Evolutionary conservation across 805 yeast species (phyloP).

Genomic region (Suhomyces sp.): DNA sequence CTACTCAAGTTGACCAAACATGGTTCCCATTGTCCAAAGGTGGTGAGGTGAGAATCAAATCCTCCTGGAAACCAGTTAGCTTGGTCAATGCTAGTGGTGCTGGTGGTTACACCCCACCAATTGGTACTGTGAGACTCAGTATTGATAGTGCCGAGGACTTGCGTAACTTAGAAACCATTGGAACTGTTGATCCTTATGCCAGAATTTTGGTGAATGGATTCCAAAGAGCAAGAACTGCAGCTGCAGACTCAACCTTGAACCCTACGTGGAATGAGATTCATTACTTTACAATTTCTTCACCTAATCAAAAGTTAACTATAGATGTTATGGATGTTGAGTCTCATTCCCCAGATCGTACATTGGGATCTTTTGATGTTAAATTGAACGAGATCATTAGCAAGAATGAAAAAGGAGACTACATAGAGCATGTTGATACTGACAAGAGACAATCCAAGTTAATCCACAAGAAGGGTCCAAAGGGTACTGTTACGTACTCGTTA

Average conservation of each 20-base stretch:
- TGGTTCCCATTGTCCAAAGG: conserved; percentile 75
- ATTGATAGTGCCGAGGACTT: conserved; percentile 71
- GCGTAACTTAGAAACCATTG: conserved; percentile 82
- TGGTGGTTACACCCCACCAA: conserved; percentile 88
- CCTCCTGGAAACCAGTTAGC: conserved; percentile 86
- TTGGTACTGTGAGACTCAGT: conserved; percentile 82
- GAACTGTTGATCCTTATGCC: conserved; percentile 89
- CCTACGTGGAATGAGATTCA: conserved; percentile 86
- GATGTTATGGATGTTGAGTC: conserved; percentile 93
- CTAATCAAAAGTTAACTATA: conserved; percentile 75
- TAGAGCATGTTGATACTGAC: conserved; percentile 56
- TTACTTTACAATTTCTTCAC: conserved; percentile 78
- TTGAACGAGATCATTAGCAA: conserved; percentile 66
- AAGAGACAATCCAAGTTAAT: conserved; percentile 62
- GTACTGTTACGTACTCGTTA: conserved; percentile 67
- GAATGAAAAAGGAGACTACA: conserved; percentile 61
- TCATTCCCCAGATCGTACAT: conserved; percentile 75
- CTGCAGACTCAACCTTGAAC: conserved; percentile 60
- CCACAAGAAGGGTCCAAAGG: conserved; percentile 80
- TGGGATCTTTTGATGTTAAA: conserved; percentile 78
- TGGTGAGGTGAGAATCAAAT: conserved; percentile 70
- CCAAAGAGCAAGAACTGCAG: conserved; percentile 73
- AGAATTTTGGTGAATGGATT: conserved; percentile 76
- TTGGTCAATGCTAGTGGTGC: conserved; percentile 65
- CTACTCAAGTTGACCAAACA: conserved; percentile 70